These are phyloP conservation scores for Toxoplasma gondii DNA, from an alignment of 169 alveolate genomes.

Conservation along the genomic window DNA sequence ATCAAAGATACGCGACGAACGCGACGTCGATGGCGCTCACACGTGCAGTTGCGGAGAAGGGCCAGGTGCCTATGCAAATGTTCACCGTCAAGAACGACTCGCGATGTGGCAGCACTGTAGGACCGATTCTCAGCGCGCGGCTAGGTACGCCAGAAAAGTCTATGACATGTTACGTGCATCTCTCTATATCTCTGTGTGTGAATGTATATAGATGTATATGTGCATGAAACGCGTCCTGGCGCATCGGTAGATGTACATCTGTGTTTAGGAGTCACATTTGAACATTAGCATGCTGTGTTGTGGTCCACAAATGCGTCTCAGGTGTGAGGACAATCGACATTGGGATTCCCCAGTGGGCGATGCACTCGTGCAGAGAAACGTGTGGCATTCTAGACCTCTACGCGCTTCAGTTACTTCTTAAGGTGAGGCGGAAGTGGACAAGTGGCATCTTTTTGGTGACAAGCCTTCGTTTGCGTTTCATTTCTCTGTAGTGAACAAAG, in stretches of 20 bases:
- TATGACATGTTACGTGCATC: not conserved
- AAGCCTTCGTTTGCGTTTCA: too few species aligned
- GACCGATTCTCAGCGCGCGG: conserved; percentile 92
- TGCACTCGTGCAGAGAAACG: conserved; percentile 94
- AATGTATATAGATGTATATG: not conserved
- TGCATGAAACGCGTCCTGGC: not conserved
- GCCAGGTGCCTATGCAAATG: conserved; percentile 84
- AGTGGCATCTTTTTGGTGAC: not conserved
- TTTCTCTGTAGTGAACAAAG: too few species aligned
- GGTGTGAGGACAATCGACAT: conserved; percentile 91
- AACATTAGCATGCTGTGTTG: too few species aligned
- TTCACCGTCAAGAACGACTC: conserved; percentile 92
- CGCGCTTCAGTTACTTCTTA: conserved; percentile 41
- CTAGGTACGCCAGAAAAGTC: conserved; percentile 77
- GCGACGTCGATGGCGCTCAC: conserved; percentile 51
- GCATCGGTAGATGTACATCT: not conserved
- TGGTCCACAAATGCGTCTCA: not conserved
- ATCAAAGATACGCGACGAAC: conserved; percentile 93
- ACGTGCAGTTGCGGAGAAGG: conserved; percentile 42
- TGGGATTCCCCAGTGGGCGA: conserved; percentile 94
- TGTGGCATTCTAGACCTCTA: conserved; percentile 67
- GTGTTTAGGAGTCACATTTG: not conserved
- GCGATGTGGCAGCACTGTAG: conserved; percentile 96
- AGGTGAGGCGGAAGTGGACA: conserved; percentile 47
- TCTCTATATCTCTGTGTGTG: not conserved